Percentiles rank a stretch among this genome's conserved stretches.
Conservation (phyloP, 2,329 filamentous ascomycete species). For the Endocalyx cinctus region DNA sequence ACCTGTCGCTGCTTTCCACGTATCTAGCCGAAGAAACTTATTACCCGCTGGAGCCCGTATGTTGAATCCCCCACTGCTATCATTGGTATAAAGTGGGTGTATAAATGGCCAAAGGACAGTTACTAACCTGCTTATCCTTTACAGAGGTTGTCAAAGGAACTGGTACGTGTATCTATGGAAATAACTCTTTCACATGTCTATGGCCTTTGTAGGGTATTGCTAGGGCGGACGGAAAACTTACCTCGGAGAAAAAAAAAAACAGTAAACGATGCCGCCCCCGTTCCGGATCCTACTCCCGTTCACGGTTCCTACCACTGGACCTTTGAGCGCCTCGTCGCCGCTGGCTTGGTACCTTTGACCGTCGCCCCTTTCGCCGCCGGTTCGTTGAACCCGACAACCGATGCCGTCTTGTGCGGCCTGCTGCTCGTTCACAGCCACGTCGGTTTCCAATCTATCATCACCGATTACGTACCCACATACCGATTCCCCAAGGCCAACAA, state of each 20-base stretch:
- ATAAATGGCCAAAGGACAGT: too few species aligned
- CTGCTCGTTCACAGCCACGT: constrained; percentile 92
- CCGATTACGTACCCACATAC: constrained; percentile 81
- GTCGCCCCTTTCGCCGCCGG: constrained; percentile 89
- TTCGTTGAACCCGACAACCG: constrained; percentile 81
- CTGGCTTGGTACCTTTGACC: constrained; percentile 77
- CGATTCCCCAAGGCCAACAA: constrained; percentile 64
- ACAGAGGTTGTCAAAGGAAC: constrained; percentile 71
- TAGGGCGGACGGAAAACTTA: too few species aligned
- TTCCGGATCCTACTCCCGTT: constrained; percentile 67
- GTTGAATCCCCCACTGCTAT: constrained; percentile 28
- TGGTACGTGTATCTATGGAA: constrained; percentile 47
- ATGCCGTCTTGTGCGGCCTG: constrained; percentile 78
- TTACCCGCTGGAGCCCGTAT: constrained; percentile 82
- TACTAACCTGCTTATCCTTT: constrained; percentile 37
- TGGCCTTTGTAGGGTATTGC: too few species aligned
- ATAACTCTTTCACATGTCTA: too few species aligned
- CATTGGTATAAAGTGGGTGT: too few species aligned
- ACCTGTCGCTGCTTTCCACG: constrained; percentile 79
- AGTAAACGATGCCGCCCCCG: constrained; percentile 82
- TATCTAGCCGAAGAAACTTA: constrained; percentile 68
- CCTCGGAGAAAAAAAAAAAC: constrained; percentile 11
- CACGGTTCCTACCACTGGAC: constrained; percentile 99
- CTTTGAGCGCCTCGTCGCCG: constrained; percentile 82
- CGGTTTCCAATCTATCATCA: constrained; percentile 85